Percentiles rank a stretch among this genome's conserved stretches.
phyloP scores from a whole-genome alignment of 495 filamentous ascomycete genomes.

The Lasiosphaeris hirsuta region DNA sequence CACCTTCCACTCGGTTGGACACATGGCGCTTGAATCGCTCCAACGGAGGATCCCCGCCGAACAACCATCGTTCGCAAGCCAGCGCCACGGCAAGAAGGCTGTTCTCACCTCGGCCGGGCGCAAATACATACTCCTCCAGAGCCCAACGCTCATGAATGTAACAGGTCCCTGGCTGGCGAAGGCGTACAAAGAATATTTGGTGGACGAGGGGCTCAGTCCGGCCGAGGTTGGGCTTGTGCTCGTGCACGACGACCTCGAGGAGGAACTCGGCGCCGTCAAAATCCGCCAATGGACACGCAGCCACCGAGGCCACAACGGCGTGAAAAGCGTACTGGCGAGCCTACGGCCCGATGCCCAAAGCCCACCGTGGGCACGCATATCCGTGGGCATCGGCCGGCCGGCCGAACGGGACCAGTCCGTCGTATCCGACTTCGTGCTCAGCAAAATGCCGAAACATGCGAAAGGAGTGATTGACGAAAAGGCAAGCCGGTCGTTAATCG shows the following conservation, averaged over 20 bases:
- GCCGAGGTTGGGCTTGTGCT: constrained; percentile 57
- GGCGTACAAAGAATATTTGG: constrained; percentile 41
- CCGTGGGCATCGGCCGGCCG: constrained; percentile 72
- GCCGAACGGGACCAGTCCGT: constrained; percentile 50
- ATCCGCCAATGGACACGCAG: constrained; percentile 55
- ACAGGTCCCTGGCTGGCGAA: constrained; percentile 55
- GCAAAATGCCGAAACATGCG: constrained; percentile 48
- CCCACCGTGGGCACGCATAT: constrained; percentile 45
- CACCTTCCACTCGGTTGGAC: constrained; percentile 80
- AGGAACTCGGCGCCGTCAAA: constrained; percentile 60
- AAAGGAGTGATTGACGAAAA: constrained; percentile 50
- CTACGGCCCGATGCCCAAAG: constrained; percentile 34
- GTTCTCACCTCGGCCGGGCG: constrained; percentile 40
- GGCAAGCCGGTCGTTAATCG: constrained; percentile 49
- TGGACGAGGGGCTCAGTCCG: constrained; percentile 24
- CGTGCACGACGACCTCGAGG: constrained; percentile 82
- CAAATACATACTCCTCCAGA: constrained; percentile 63
- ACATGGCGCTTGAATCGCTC: constrained; percentile 61
- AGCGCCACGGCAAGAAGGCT: constrained; percentile 38
- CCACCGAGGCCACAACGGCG: constrained; percentile 72
- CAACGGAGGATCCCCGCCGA: constrained; percentile 38
- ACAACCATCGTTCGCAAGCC: constrained; percentile 44
- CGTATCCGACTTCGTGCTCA: constrained; percentile 67
- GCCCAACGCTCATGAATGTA: constrained; percentile 72
- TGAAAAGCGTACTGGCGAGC: constrained; percentile 61